Evolutionary conservation across 768 basidiomycete species (phyloP), one percentile per base, ranked within the genome.

Genomic region (Amanita exitialis): DNA sequence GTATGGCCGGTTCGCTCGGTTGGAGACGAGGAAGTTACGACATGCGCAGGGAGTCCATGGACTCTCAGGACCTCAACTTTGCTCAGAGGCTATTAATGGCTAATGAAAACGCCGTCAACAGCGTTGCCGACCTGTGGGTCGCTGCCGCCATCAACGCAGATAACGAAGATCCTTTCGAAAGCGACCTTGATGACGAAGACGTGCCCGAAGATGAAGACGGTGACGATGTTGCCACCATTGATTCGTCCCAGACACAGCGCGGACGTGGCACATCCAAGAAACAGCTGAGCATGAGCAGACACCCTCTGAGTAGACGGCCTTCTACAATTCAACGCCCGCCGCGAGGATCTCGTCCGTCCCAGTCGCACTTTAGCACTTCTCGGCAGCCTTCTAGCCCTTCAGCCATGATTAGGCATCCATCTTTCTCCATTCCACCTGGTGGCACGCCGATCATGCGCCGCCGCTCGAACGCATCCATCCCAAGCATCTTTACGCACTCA

Each of bases 71-170:
- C 56, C 74, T 91, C 46, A 91, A 89, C 59, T 91, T 97, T 57
- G 86, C 94, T 0, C 90, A 95, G 62, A 77, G 90, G 53, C 62
- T 95, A 20, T 68, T 95, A 39, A 82, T 94, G 71, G 95, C 95
- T 16, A 96, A 96, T 65, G 93, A 96, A 66, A 88, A 91, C 58
- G 86, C 90, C 10, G 92, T 93, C 4, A 94, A 90, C 51, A 91
- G 86, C 57, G 89, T 99, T 60, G 90, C 92, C 20, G 95, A 97
- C 66, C 71, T 99, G 18, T 99, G 96, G 96, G 90, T 98, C 47
- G 91, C 92, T 4, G 88, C 94, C 16, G 96, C 95, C 5, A 90
- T 95, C 70, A 96, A 95, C 53, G 90, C 85, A 27, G 93, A 95
- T 61, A 86, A 88, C 58, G 91, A 93, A 56, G 83, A 92, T 51